These are phyloP conservation scores for Candida mesenterica DNA, from an alignment of 1,139 yeast species.

Conservation along the genomic window DNA sequence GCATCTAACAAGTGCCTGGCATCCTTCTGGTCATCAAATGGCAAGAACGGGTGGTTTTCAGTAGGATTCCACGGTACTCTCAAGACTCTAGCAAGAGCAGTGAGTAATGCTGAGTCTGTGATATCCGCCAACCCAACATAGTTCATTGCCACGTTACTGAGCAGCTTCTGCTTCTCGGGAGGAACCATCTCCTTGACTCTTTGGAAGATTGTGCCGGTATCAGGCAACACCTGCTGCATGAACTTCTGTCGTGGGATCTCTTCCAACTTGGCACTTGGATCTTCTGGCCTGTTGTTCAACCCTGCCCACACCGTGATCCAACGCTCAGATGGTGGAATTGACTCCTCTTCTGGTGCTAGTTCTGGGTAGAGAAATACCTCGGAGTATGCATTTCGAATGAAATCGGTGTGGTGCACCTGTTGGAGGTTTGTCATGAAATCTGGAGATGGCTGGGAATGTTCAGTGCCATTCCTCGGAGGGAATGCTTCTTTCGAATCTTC, in stretches of 20 bases:
- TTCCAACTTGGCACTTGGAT: constrained; percentile 2
- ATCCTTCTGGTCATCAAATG: constrained; percentile 33
- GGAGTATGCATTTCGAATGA: constrained; percentile 38
- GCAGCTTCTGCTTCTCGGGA: constrained; percentile 19
- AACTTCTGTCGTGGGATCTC: no score
- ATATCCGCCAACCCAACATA: constrained; percentile 41
- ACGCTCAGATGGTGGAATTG: constrained; percentile 32
- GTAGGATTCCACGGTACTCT: constrained; percentile 50
- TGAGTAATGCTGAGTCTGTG: constrained; percentile 41
- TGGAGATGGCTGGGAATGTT: constrained; percentile 16
- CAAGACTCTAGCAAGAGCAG: constrained; percentile 43
- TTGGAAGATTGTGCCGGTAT: background rate
- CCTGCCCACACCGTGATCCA: constrained; percentile 46
- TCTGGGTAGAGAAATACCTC: constrained; percentile 36
- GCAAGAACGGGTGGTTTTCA: constrained; percentile 28
- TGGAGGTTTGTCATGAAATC: constrained; percentile 18
- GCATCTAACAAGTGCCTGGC: constrained; percentile 32
- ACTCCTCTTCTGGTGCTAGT: constrained; percentile 36
- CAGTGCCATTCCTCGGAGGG: constrained; percentile 1
- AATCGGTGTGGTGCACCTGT: constrained; percentile 38
- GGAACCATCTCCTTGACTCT: constrained; percentile 6
- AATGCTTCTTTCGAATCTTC: background rate
- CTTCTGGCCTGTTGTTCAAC: constrained; percentile 19
- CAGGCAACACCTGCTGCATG: constrained; percentile 3
- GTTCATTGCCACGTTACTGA: constrained; percentile 32